Base-by-base conservation (phyloP, 164 flowering plant genomes). In the Vitis riparia region DNA sequence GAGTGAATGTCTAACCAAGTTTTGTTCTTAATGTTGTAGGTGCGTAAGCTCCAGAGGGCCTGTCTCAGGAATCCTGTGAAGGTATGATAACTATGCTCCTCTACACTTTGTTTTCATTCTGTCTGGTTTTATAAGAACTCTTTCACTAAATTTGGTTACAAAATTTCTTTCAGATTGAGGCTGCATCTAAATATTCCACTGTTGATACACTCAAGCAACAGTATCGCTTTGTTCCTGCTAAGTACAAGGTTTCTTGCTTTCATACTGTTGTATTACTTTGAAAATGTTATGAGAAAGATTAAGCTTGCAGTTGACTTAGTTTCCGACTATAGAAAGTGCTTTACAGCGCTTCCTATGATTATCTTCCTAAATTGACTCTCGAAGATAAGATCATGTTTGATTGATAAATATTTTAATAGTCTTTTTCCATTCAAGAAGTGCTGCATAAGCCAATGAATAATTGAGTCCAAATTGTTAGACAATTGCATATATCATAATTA, bases 191-290 rank as follows among this genome's bases (percentile, higher is more conserved):
- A 60, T 95, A 93, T 85, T 88, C 98, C 51, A 93, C 98, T 65
- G 97, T 91, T 59, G 97, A 90, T 72, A 90, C 96, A 37, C 77
- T 95, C 67, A 90, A 88, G 83, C 93, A 95, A 71, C 91, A 93
- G 55, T 91, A 63, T 81, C 71, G 85, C 68, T 85, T 93, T 64
- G 65, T 91, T 58, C 94, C 99, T 72, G 92, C 94, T 11, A 95
- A 85, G 72, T 67, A 90, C 73, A 95, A 95, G 96, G 99, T 94
- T 70, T n/a, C 50, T 67, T 59, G 15, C 55, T 44, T 57, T 66
- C 23, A 48, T 11, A 30, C 64, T 61, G 29, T 53, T 11, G 44
- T 48, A 16, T 32, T 61, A 27, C 57, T 53, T 29, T 53, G n/a
- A 16, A 27, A 27, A 8, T 37, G 14, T 5, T 51, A 51, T 65